Evolutionary conservation across 257 asterid genomes (phyloP).

Genomic region (Cinchona pubescens): DNA sequence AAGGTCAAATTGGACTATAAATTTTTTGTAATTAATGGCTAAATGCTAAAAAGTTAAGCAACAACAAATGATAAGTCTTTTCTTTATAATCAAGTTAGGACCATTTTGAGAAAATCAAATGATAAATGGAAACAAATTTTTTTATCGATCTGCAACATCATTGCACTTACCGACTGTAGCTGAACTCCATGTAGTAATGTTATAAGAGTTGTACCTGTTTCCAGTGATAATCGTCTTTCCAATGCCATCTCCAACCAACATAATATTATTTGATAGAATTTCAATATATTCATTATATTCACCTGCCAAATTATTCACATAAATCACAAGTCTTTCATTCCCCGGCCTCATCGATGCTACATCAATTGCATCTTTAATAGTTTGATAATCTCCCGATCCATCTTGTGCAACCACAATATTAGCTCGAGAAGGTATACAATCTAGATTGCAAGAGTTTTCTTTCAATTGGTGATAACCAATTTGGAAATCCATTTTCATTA

Average conservation of each 20-base stretch:
- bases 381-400: conserved; percentile 51
- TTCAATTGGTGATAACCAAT: conserved; percentile 61
- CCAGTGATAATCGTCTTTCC: conserved; percentile 88
- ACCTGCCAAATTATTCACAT: conserved; percentile 76
- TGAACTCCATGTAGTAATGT: conserved; percentile 72
- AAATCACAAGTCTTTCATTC: conserved; percentile 54
- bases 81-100: no score
- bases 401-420: conserved; percentile 54
- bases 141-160: no score
- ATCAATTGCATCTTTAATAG: conserved; percentile 46
- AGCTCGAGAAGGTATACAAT: conserved; percentile 28
- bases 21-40: no score
- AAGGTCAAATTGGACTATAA: no score
- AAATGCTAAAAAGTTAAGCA: no score
- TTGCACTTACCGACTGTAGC: conserved; percentile 74
- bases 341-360: conserved; percentile 50
- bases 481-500: conserved; percentile 52
- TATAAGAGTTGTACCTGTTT: no score
- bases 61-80: no score
- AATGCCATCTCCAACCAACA: conserved; percentile 83
- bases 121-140: background rate
- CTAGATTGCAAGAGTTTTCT: conserved; percentile 56
- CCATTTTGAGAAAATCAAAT: no score
- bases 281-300: conserved; percentile 65
- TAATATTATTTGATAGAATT: conserved; percentile 52